Evolutionary conservation across 2,329 filamentous ascomycete species (phyloP).

Genomic region (Geosmithia putterillii): DNA sequence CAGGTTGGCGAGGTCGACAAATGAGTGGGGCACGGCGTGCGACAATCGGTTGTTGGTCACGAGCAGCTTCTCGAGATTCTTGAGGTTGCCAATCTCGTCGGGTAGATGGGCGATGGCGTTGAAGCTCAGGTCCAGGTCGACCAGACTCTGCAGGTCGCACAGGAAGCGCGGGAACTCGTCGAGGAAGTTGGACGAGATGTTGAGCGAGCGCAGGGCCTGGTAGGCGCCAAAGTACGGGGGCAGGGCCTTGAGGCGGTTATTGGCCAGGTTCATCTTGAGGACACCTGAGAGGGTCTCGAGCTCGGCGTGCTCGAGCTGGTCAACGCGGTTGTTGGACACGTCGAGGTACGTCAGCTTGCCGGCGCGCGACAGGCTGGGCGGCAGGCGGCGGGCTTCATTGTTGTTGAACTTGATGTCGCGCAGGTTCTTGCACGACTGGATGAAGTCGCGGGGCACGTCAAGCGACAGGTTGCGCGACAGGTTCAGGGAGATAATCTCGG

Average conservation of each 20-base stretch:
- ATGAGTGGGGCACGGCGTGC: slow-evolving; percentile 60
- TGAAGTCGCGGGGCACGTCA: slow-evolving; percentile 90
- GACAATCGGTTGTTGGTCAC: slow-evolving; percentile 89
- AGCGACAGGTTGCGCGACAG: slow-evolving; percentile 85
- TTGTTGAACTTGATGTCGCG: slow-evolving; percentile 93
- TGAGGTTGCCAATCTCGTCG: slow-evolving; percentile 64
- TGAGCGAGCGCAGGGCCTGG: slow-evolving; percentile 66
- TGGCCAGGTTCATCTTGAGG: slow-evolving; percentile 83
- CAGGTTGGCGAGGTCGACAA: slow-evolving; percentile 62
- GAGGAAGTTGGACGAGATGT: slow-evolving; percentile 88
- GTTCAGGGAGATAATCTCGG: slow-evolving; percentile 90
- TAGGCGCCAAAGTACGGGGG: slow-evolving; percentile 78
- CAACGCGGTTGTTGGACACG: slow-evolving; percentile 85
- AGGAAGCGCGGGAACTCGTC: slow-evolving; percentile 76
- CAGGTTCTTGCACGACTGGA: slow-evolving; percentile 81
- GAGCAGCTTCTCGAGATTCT: slow-evolving; percentile 75
- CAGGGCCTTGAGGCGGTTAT: slow-evolving; percentile 73
- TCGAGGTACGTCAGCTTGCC: slow-evolving; percentile 77
- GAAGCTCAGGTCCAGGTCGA: slow-evolving; percentile 94
- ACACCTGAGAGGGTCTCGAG: slow-evolving; percentile 64
- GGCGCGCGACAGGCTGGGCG: slow-evolving; percentile 72
- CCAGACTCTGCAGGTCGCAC: slow-evolving; percentile 67
- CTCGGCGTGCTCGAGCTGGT: slow-evolving; percentile 76
- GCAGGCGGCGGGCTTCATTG: slow-evolving; percentile 81
- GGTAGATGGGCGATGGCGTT: slow-evolving; percentile 76